A percentile compares a stretch with the other conserved stretches of the same genome.
These are phyloP conservation scores for Balakata baccata DNA, from an alignment of 345 rosid genomes.

Conservation along the genomic window DNA sequence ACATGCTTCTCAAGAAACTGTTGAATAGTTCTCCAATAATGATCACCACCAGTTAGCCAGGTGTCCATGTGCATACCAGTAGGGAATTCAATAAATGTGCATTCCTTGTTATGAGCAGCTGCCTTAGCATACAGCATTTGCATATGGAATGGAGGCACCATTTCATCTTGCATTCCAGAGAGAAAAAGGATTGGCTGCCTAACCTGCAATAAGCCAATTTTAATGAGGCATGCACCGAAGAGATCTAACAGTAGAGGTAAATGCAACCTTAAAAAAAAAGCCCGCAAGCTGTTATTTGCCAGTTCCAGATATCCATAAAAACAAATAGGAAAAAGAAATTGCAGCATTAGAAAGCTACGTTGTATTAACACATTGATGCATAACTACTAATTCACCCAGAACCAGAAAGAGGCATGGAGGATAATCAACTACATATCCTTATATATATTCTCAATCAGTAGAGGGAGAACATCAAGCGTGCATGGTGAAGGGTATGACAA, in stretches of 20 bases:
- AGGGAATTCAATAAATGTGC: constrained; percentile 79
- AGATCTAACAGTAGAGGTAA: not conserved
- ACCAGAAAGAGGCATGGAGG: not conserved
- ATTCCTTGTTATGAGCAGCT: constrained; percentile 67
- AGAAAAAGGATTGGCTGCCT: constrained; percentile 90
- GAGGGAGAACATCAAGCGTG: not conserved
- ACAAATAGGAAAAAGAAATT: constrained; percentile 5
- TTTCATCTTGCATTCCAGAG: constrained; percentile 96
- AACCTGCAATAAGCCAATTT: constrained; percentile 49
- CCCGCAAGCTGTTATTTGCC: constrained; percentile 8
- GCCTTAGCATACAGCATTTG: constrained; percentile 85
- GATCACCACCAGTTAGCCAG: constrained; percentile 90
- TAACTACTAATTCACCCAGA: not conserved
- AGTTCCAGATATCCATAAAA: not conserved
- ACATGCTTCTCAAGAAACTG: constrained; percentile 59
- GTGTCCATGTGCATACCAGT: constrained; percentile 99
- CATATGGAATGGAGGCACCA: constrained; percentile 97
- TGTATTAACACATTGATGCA: not conserved
- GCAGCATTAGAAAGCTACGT: constrained; percentile 2
- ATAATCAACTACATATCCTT: not conserved
- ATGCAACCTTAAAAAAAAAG: not conserved
- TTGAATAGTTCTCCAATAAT: constrained; percentile 69
- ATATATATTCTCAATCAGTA: not conserved
- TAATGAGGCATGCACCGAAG: not conserved
- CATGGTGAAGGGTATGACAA: not conserved